Percentiles rank a stretch among this genome's conserved stretches.
Evolutionary conservation across 257 asterid species (phyloP).

Genomic region (Fraxinus quadrangulata): DNA sequence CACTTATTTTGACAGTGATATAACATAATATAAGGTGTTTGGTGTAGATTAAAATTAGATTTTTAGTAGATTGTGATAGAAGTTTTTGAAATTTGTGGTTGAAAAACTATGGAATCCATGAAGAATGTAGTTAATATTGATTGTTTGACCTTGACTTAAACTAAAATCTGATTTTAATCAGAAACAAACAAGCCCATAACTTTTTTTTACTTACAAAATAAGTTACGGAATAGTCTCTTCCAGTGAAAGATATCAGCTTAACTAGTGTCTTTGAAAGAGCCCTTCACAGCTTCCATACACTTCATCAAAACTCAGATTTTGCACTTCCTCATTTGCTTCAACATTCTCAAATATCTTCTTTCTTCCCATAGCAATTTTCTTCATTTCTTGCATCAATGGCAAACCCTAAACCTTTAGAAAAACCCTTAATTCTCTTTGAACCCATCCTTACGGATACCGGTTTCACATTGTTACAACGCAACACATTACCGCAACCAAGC

Average conservation of each 20-base stretch:
- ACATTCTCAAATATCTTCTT: background rate
- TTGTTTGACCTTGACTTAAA: too few relatives aligned
- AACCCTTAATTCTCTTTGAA: conserved; percentile 64
- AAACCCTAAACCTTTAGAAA: conserved; percentile 33
- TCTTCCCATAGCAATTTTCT: conserved; percentile 3
- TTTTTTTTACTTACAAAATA: too few relatives aligned
- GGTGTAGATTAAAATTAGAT: too few relatives aligned
- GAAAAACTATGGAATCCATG: too few relatives aligned
- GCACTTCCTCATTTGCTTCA: background rate
- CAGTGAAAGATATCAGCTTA: conserved; percentile 23
- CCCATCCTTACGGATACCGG: conserved; percentile 78
- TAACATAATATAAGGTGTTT: too few relatives aligned
- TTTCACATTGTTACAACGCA: conserved; percentile 72
- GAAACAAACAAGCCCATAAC: too few relatives aligned
- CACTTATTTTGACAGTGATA: too few relatives aligned
- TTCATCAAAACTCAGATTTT: conserved; percentile 11
- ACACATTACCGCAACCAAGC: conserved; percentile 60
- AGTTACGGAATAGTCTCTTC: too few relatives aligned
- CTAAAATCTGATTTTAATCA: too few relatives aligned
- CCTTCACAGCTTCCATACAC: conserved; percentile 6
- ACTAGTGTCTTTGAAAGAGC: conserved; percentile 30
- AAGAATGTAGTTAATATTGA: too few relatives aligned
- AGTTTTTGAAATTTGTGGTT: too few relatives aligned
- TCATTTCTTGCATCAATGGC: conserved; percentile 30
- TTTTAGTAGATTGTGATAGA: too few relatives aligned